Conservation (phyloP, 176 grass and related monocot genomes). For the Panicum miliaceum region DNA sequence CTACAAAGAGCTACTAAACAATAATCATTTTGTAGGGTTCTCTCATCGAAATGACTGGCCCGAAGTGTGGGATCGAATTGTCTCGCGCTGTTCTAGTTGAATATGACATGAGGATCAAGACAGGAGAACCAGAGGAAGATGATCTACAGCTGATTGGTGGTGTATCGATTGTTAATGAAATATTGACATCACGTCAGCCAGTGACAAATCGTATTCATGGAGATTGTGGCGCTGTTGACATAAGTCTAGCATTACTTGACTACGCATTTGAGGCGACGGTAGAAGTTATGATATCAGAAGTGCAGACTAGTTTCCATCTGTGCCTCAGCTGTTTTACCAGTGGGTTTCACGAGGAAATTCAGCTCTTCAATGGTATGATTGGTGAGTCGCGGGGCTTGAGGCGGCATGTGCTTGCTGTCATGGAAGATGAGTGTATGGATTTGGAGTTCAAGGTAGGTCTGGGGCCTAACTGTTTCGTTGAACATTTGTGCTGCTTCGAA, state of each 20-base stretch:
- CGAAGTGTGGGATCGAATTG: not conserved
- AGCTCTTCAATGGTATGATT: not conserved
- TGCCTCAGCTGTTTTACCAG: not conserved
- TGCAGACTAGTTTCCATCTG: not conserved
- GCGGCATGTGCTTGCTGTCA: not conserved
- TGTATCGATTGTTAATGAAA: not conserved
- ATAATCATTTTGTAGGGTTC: not conserved
- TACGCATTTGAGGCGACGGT: not conserved
- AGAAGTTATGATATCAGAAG: not conserved
- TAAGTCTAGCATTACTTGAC: not conserved
- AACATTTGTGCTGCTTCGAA: slow-evolving; percentile 8
- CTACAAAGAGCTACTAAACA: not conserved
- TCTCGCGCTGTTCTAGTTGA: not conserved
- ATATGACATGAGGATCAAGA: slow-evolving; percentile 8
- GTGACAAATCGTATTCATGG: not conserved
- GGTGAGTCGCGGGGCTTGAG: not conserved
- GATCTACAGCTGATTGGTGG: not conserved
- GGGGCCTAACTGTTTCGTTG: not conserved
- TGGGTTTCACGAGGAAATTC: not conserved
- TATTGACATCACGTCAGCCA: not conserved
- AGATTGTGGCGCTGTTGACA: not conserved
- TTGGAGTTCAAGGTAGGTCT: not conserved
- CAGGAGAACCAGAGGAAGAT: not conserved
- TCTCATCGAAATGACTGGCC: not conserved
- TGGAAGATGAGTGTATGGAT: not conserved